phyloP scores from a whole-genome alignment of 805 yeast species.

The Kuraishia hungarica region DNA sequence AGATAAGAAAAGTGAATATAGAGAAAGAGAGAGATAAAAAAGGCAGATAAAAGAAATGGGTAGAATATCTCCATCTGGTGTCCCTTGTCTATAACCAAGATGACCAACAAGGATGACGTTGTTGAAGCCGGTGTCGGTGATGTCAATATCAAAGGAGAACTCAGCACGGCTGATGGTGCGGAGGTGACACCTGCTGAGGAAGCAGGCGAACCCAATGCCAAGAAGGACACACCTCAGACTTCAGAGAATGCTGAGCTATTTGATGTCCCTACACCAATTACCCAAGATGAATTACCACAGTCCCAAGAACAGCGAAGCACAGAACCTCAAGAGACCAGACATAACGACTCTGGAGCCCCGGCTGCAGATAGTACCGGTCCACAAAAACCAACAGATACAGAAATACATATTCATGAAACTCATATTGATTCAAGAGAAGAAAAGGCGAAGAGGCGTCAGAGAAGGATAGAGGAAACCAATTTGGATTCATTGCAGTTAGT shows the following conservation, averaged over 20 bases:
- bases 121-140: not conserved
- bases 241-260: no score
- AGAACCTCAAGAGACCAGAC: not conserved
- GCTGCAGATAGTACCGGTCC: not conserved
- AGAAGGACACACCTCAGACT: not conserved
- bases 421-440: not conserved
- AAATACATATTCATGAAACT: not conserved
- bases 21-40: not conserved
- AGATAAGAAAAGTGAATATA: not conserved
- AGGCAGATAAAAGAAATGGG: not conserved
- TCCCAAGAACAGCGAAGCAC: not conserved
- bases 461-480: not conserved
- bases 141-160: not conserved
- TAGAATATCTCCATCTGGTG: not conserved
- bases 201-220: not conserved
- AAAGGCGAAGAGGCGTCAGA: not conserved
- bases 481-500: conserved; percentile 3
- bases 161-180: not conserved
- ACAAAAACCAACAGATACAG: not conserved
- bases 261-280: no score
- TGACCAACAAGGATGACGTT: not conserved
- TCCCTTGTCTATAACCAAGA: not conserved
- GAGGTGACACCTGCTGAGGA: not conserved
- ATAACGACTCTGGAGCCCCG: not conserved
- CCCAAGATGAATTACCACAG: not conserved